Evolutionary conservation across 176 grass and related monocot species (phyloP), one percentile per base, ranked within the genome.

Genomic region (Poa annua): DNA sequence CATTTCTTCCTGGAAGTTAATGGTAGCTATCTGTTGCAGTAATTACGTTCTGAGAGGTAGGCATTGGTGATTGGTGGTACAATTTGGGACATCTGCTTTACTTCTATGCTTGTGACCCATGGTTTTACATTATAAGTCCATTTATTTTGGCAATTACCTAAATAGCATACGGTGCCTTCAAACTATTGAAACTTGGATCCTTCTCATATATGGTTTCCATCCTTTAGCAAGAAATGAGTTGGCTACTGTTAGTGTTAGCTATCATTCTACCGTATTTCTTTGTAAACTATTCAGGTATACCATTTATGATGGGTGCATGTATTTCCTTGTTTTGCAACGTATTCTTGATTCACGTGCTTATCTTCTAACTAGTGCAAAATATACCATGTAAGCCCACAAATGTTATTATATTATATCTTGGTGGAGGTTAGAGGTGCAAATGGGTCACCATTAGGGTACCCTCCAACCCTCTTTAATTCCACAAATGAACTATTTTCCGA

Each of bases 181-280:
- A 64, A 48, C 24, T 48, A n/a, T 62, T 50, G 26, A 51, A 63
- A 79, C 22, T 33, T 63, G 51, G 20, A 47, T 21, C 3, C 47
- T 82, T 61, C 36, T n/a, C 25, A n/a, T n/a, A 48, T 72, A 44
- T 47, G 55, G 54, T 73, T 60, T 16, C 14, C 16, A 19, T 62
- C 14, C 67, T 15, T 72, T 7, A 21, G 22, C 16, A 59, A 61
- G 38, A 81, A 24, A 62, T 74, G 68, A 35, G 42, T 74, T 73
- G 53, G 52, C 53, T 72, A 6, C 22, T 62, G 68, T 61, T 71
- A 82, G 38, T 62, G 68, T 61, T 71, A 82, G 38, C 38, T 79
- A 76, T 56, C 19, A 50, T 8, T 11, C 24, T 8, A 50, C 22
- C 16, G 25, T 17, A 8, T 25, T 49, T 50, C 14, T 73, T 73